Conservation (phyloP, 192 early-diverging fungal species). For the Chytriomyces sp. region DNA sequence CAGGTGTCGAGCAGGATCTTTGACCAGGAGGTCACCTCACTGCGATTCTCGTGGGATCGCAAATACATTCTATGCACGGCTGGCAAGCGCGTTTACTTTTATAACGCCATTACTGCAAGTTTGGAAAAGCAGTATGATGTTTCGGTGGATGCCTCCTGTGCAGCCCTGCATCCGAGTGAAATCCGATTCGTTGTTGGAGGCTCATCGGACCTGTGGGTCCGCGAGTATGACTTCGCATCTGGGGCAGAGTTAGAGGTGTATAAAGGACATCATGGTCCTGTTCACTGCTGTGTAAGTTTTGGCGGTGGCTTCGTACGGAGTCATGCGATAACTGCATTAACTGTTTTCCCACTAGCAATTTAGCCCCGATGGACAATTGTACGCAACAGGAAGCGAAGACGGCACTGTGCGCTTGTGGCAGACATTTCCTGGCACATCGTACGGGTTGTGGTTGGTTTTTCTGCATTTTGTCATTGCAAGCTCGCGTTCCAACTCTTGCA, state of each 20-base stretch:
- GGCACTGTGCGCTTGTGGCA: slow-evolving; percentile 93
- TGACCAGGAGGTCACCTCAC: slow-evolving; percentile 66
- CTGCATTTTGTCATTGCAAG: too few relatives aligned
- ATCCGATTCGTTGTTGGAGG: slow-evolving; percentile 81
- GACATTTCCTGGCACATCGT: slow-evolving; percentile 74
- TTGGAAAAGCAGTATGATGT: slow-evolving; percentile 41
- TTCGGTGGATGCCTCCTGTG: slow-evolving; percentile 67
- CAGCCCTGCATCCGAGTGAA: slow-evolving; percentile 80
- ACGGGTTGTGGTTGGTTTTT: slow-evolving; percentile 90
- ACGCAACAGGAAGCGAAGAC: slow-evolving; percentile 86
- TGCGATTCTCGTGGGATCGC: slow-evolving; percentile 76
- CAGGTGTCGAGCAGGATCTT: slow-evolving; percentile 66
- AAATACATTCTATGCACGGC: slow-evolving; percentile 76
- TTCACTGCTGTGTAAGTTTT: too few relatives aligned
- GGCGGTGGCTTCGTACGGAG: too few relatives aligned
- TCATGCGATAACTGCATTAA: too few relatives aligned
- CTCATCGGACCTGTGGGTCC: slow-evolving; percentile 78
- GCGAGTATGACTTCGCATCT: slow-evolving; percentile 79
- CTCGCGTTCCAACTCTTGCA: too few relatives aligned
- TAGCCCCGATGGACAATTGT: slow-evolving; percentile 89
- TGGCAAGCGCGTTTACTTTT: slow-evolving; percentile 74
- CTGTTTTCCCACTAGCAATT: too few relatives aligned
- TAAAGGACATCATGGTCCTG: slow-evolving; percentile 90
- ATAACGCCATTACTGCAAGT: slow-evolving; percentile 63
- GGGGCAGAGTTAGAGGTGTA: slow-evolving; percentile 72